These are phyloP conservation scores for Colletotrichum agaves DNA, from an alignment of 2,329 filamentous ascomycete species.

Conservation along the genomic window DNA sequence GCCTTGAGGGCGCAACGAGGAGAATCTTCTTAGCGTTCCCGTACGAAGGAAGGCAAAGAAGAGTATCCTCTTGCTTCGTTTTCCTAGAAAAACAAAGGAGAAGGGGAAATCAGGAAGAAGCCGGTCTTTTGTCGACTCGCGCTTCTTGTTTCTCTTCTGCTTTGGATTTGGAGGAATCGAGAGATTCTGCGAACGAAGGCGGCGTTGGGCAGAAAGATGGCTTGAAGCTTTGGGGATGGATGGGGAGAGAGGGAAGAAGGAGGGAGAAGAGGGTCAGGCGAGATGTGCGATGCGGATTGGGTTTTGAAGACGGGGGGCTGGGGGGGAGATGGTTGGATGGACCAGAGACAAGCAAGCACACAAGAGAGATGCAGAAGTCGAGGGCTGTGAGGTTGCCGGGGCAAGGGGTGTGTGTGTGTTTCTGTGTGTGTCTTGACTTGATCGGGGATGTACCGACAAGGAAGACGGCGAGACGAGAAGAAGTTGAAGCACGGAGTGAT, in stretches of 20 bases:
- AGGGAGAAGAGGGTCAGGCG: constrained; percentile 36
- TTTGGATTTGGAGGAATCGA: constrained; percentile 36
- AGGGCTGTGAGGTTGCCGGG: constrained; percentile 37
- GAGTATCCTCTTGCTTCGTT: constrained; percentile 75
- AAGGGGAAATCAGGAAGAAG: constrained; percentile 50
- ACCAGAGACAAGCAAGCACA: constrained; percentile 12
- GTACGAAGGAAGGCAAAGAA: constrained; percentile 74
- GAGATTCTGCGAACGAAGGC: background rate
- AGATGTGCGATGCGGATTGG: constrained; percentile 40
- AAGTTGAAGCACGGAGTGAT: constrained; percentile 6
- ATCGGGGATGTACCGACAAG: constrained; percentile 1
- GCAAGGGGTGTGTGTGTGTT: constrained; percentile 36
- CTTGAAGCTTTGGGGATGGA: constrained; percentile 37
- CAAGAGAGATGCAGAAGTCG: constrained; percentile 27
- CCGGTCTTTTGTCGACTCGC: constrained; percentile 37
- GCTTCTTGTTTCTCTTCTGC: constrained; percentile 39
- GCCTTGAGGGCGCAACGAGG: constrained; percentile 71
- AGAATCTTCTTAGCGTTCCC: constrained; percentile 72
- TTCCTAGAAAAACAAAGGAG: constrained; percentile 65
- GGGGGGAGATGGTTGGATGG: constrained; percentile 35
- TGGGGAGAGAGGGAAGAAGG: constrained; percentile 37
- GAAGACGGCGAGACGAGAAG: background rate
- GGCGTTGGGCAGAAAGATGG: constrained; percentile 16
- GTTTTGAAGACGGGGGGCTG: constrained; percentile 41
- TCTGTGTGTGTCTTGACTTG: background rate